A percentile compares a stretch with the other conserved stretches of the same genome.
Conservation (phyloP, 352 stramenopile species). For the Phytopythium chamaehyphon region DNA sequence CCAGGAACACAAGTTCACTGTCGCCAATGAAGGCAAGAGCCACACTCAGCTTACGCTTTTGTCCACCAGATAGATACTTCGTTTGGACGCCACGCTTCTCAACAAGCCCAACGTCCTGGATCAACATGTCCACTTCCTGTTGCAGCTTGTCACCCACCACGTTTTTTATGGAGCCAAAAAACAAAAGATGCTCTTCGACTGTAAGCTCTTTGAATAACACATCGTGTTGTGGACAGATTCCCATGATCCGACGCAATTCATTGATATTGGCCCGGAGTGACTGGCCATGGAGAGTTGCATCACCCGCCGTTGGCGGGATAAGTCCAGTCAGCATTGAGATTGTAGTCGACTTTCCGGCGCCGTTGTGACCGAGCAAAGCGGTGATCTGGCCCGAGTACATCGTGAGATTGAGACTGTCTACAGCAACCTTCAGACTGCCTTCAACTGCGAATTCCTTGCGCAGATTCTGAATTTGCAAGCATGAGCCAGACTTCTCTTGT, state of each 20-base stretch:
- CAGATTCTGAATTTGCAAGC: conserved; percentile 40
- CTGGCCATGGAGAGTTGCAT: conserved; percentile 66
- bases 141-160: conserved; percentile 34
- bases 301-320: conserved; percentile 52
- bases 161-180: conserved; percentile 93
- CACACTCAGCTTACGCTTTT: conserved; percentile 96
- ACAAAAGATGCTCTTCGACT: conserved; percentile 92
- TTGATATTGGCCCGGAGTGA: conserved; percentile 79
- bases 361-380: conserved; percentile 84
- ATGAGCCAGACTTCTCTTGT: conserved; percentile 37
- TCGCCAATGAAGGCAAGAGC: conserved; percentile 95
- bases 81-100: conserved; percentile 79
- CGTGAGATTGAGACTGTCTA: conserved; percentile 81
- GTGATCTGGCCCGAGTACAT: conserved; percentile 94
- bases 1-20: conserved; percentile 86
- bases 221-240: conserved; percentile 97
- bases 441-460: conserved; percentile 59
- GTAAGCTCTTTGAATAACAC: conserved; percentile 94
- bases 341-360: conserved; percentile 88
- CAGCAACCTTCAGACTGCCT: conserved; percentile 74
- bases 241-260: conserved; percentile 89
- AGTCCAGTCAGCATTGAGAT: conserved; percentile 93
- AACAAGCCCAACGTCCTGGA: conserved; percentile 80
- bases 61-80: conserved; percentile 82
- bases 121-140: conserved; percentile 44